A percentile compares a stretch with the other conserved stretches of the same genome.
Conservation (phyloP, 139 green algal genomes). For the Chlorella vulgaris region DNA sequence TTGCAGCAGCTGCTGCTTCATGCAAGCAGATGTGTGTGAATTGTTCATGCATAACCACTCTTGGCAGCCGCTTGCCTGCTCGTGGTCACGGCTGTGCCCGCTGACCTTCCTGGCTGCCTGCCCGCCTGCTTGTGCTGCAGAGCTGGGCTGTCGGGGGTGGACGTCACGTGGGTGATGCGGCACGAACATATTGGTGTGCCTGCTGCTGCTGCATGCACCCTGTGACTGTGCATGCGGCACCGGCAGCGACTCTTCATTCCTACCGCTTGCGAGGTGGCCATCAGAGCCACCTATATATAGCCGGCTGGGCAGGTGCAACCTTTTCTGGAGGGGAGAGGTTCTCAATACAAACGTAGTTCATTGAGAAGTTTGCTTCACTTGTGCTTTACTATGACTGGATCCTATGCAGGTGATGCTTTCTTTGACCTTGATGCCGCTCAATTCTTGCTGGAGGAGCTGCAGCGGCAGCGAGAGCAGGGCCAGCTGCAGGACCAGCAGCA, state of each 20-base stretch:
- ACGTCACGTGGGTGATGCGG: constrained; percentile 80
- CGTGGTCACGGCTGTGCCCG: neutral
- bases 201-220: no score
- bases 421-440: constrained; percentile 83
- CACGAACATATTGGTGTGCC: constrained; percentile 73
- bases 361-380: neutral
- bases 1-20: neutral
- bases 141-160: constrained; percentile 44
- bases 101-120: constrained; percentile 4
- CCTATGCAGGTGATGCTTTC: constrained; percentile 71
- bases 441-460: constrained; percentile 70
- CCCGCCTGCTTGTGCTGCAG: constrained; percentile 28
- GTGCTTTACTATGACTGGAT: neutral
- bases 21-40: no score
- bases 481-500: neutral
- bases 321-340: no score
- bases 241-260: no score
- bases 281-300: no score
- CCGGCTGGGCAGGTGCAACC: no score
- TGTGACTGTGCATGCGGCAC: no score
- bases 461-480: neutral
- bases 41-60: neutral
- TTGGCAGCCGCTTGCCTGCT: neutral
- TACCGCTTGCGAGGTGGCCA: no score
- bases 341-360: neutral